Evolutionary conservation across 2,329 filamentous ascomycete species (phyloP), one percentile per base, ranked within the genome.

Genomic region (Stemphylium beticola): DNA sequence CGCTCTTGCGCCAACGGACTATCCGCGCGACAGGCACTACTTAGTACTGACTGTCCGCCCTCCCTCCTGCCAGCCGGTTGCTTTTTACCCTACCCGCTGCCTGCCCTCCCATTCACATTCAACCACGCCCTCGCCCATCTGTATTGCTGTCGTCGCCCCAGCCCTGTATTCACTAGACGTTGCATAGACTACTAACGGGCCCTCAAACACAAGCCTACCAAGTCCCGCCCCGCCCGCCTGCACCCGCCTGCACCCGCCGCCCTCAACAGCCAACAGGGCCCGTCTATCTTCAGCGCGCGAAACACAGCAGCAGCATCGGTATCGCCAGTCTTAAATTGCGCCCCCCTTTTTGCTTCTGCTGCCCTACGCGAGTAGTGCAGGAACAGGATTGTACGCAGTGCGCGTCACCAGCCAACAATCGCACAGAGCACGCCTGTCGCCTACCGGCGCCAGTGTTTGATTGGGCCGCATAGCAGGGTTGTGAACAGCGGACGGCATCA

Each of bases 391-490:
- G 46, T 37, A 43, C 15, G 41, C 54, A 47, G 52, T 56, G 61
- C 61, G 60, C 66, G 63, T 70, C 68, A 67, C 60, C 58, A 56
- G 44, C 61, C 57, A 57, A 17, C 57, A 53, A 22, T 58, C 50
- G 53, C 58, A 48, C 65, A 50, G 46, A 50, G 50, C 58, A 64
- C 50, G 49, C 58, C 49, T 55, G 61, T 48, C 56, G 53, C 32
- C 49, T 47, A 55, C 62, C 66, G 63, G 62, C 66, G 49, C 53
- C 62, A 57, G 60, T 57, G 56, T 64, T 41, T 74, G 67, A 73
- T 74, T 74, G 69, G 73, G 58, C 67, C 44, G 54, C 33, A 33
- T 47, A 54, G 57, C 69, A 72, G 71, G 69, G 68, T 71, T 67
- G 56, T 42, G 45, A 58, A 54, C 58, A 70, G 61, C 68, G 57